Conservation (phyloP, 352 stramenopile species). For the Globisporangium sylvaticum region DNA sequence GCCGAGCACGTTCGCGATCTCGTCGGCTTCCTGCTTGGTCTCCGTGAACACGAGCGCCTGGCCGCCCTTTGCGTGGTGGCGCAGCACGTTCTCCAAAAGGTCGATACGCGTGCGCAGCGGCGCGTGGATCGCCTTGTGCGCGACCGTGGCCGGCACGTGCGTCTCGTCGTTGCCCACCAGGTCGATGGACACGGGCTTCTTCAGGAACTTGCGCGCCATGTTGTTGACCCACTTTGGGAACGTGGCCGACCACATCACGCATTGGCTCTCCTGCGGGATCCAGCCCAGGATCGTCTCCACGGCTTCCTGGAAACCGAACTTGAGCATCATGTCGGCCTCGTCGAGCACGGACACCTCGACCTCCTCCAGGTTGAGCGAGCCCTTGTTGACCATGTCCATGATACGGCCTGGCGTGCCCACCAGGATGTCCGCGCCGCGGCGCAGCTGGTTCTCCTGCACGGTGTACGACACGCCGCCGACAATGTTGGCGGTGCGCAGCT, state of each 20-base stretch:
- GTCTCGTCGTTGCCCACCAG: slow-evolving; percentile 89
- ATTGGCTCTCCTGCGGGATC: slow-evolving; percentile 80
- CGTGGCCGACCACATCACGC: slow-evolving; percentile 96
- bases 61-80: slow-evolving; percentile 58
- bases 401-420: slow-evolving; percentile 96
- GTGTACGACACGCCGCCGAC: slow-evolving; percentile 94
- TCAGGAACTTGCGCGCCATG: slow-evolving; percentile 92
- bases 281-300: slow-evolving; percentile 93
- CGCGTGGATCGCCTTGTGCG: slow-evolving; percentile 91
- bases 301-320: slow-evolving; percentile 98
- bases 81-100: slow-evolving; percentile 66
- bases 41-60: slow-evolving; percentile 96
- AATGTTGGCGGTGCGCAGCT: slow-evolving; percentile 89
- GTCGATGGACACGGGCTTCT: slow-evolving; percentile 92
- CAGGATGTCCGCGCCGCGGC: slow-evolving; percentile 91
- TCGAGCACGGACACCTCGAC: slow-evolving; percentile 92
- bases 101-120: slow-evolving; percentile 64
- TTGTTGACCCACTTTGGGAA: slow-evolving; percentile 94
- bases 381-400: slow-evolving; percentile 95
- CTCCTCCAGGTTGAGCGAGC: slow-evolving; percentile 86
- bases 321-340: slow-evolving; percentile 98
- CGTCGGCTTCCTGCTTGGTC: slow-evolving; percentile 95
- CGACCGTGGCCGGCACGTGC: slow-evolving; percentile 81
- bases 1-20: slow-evolving; percentile 89
- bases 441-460: slow-evolving; percentile 88